Evolutionary conservation across 163 green algal species (phyloP), one percentile per base, ranked within the genome.

Genomic region (Scenedesmus sp.): DNA sequence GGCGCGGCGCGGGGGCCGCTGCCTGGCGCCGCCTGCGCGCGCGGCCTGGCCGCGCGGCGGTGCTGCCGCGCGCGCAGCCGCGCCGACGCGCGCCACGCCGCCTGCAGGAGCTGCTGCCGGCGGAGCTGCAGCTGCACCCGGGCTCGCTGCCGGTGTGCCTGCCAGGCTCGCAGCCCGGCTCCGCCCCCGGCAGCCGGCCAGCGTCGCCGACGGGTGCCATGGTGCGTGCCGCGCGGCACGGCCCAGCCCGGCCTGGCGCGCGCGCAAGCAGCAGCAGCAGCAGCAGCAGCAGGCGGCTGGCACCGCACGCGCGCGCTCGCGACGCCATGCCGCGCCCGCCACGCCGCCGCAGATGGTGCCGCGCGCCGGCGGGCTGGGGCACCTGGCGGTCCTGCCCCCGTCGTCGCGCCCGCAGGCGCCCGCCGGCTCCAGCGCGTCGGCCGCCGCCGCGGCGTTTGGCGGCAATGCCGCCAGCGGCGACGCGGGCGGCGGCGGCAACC

Each of bases 181-280:
- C 51, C 9, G 18, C 45, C 9, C 67, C 51, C 17, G 26, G 26
- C 67, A 64, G 67, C 67, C 63, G 51, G 33, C 67, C 66, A 50
- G 28, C n/a, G 1, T 63, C 67, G 39, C 50, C 67, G n/a, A n/a
- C n/a, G n/a, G n/a, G n/a, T n/a, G n/a, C n/a, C n/a, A n/a, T n/a
- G n/a, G n/a, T n/a, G n/a, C n/a, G n/a, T n/a, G n/a, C n/a, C n/a
- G n/a, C n/a, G n/a, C n/a, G n/a, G n/a, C n/a, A n/a, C n/a, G n/a
- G n/a, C n/a, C n/a, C n/a, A n/a, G n/a, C n/a, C n/a, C n/a, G n/a
- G n/a, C n/a, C n/a, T n/a, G n/a, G n/a, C n/a, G n/a, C n/a, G n/a
- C n/a, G n/a, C n/a, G n/a, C n/a, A n/a, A n/a, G n/a, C n/a, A n/a
- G n/a, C n/a, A n/a, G n/a, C n/a, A 44, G 11, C 51, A 44, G 29